Percentiles rank a stretch among this genome's conserved stretches.
Evolutionary conservation across 2,329 filamentous ascomycete genomes (phyloP).

Genomic region (Coleophoma crateriformis): DNA sequence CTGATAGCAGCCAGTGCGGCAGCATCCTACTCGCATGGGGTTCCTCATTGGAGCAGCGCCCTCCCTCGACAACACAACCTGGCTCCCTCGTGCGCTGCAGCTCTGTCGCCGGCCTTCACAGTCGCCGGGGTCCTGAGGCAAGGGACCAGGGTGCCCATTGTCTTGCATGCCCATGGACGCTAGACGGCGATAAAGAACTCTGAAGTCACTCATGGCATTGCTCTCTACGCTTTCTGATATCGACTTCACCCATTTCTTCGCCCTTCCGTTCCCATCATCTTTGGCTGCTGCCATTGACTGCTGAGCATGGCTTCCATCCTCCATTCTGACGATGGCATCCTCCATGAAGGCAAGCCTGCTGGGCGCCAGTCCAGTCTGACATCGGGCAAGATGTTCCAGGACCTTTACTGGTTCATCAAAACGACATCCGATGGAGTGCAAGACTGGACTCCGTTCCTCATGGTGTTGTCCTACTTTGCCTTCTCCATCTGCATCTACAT

Average conservation of each 20-base stretch:
- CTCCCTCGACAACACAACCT: no score
- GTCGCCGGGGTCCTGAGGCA: no score
- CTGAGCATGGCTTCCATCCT: neutral
- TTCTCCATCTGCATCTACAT: conserved; percentile 36
- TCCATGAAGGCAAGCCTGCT: neutral
- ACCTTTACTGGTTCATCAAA: neutral
- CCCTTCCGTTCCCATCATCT: neutral
- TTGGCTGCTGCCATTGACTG: neutral
- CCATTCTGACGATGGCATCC: conserved; percentile 1
- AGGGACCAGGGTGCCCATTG: no score
- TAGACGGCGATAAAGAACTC: no score
- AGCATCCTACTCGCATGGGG: no score
- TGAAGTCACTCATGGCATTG: no score
- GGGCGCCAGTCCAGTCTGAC: neutral
- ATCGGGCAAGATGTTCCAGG: neutral
- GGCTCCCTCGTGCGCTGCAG: no score
- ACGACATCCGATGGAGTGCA: conserved; percentile 14
- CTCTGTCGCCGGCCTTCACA: no score
- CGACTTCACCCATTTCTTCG: neutral
- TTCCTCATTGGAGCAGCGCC: no score
- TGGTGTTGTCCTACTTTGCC: conserved; percentile 34
- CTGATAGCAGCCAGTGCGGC: no score
- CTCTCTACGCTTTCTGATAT: no score
- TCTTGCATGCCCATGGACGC: no score
- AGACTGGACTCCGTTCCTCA: conserved; percentile 35